Conservation (phyloP, 1,284 basidiomycete species). For the Sphaerobolus stellatus region DNA sequence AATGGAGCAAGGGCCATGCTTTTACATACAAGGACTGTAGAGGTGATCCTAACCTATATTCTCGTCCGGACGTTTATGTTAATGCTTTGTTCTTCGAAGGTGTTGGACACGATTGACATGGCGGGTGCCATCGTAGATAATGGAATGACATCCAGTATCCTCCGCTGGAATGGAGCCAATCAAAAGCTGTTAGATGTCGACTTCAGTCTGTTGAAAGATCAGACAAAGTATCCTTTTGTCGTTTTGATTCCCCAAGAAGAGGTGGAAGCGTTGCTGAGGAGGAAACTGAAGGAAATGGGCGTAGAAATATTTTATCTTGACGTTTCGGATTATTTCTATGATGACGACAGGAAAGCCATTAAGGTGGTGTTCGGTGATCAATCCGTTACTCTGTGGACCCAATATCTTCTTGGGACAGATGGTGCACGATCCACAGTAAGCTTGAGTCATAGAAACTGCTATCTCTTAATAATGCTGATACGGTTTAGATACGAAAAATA, state of each 20-base stretch:
- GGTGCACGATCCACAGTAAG: constrained; percentile 52
- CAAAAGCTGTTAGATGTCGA: constrained; percentile 29
- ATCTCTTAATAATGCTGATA: not conserved
- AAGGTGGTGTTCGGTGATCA: constrained; percentile 45
- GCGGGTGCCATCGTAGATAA: not conserved
- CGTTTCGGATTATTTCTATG: too few relatives aligned
- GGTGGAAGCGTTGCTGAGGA: constrained; percentile 44
- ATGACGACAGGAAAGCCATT: constrained; percentile 11
- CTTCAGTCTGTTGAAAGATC: constrained; percentile 26
- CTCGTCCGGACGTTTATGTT: not conserved
- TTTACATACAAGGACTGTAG: not conserved
- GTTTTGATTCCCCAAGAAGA: constrained; percentile 46
- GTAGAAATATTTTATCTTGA: constrained; percentile 35
- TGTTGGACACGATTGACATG: not conserved
- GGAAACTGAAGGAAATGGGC: constrained; percentile 33
- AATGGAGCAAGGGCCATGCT: not conserved
- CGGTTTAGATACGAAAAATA: constrained; percentile 24
- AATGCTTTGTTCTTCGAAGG: not conserved
- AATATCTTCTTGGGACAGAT: constrained; percentile 56
- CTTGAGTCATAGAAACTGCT: not conserved
- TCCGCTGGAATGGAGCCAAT: not conserved
- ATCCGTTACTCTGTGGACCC: constrained; percentile 41
- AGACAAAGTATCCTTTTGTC: constrained; percentile 48
- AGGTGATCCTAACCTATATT: not conserved
- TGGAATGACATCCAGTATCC: not conserved